phyloP scores from a whole-genome alignment of 345 rosid genomes.

The Sonneratia caseolaris region DNA sequence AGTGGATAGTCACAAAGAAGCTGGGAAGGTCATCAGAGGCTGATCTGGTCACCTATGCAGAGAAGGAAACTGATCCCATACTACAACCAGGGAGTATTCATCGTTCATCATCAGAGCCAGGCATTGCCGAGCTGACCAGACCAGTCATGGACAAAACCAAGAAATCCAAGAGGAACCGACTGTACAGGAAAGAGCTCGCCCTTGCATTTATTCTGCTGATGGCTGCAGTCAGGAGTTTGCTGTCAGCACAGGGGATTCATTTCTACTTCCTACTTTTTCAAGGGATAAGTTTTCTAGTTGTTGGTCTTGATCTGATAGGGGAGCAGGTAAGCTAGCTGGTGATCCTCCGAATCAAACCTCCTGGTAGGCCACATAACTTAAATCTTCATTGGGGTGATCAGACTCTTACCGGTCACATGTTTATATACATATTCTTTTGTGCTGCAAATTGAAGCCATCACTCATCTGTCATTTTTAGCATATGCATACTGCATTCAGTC shows the following conservation, averaged over 20 bases:
- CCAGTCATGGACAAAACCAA: constrained; percentile 35
- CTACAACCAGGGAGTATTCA: constrained; percentile 23
- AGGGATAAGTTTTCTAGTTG: constrained; percentile 68
- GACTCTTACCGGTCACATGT: background rate
- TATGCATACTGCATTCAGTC: too few relatives aligned
- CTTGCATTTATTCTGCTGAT: constrained; percentile 62
- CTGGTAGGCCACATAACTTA: background rate
- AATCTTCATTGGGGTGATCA: background rate
- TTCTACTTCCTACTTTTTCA: constrained; percentile 80
- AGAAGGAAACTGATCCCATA: constrained; percentile 43
- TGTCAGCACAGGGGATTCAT: constrained; percentile 78
- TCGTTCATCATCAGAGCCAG: constrained; percentile 64
- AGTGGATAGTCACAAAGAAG: constrained; percentile 91
- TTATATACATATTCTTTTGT: background rate
- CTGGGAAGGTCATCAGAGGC: constrained; percentile 89
- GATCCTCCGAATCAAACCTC: background rate
- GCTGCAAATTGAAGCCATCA: background rate
- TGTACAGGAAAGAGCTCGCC: constrained; percentile 64
- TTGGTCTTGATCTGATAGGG: constrained; percentile 88
- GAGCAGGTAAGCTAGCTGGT: constrained; percentile 61
- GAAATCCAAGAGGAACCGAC: constrained; percentile 41
- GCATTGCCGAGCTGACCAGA: constrained; percentile 50
- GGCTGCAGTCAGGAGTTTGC: constrained; percentile 65
- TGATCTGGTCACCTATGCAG: constrained; percentile 62
- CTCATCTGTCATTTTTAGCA: too few relatives aligned